phyloP scores from a whole-genome alignment of 805 yeast genomes.

The Tetrapisispora iriomotensis region DNA sequence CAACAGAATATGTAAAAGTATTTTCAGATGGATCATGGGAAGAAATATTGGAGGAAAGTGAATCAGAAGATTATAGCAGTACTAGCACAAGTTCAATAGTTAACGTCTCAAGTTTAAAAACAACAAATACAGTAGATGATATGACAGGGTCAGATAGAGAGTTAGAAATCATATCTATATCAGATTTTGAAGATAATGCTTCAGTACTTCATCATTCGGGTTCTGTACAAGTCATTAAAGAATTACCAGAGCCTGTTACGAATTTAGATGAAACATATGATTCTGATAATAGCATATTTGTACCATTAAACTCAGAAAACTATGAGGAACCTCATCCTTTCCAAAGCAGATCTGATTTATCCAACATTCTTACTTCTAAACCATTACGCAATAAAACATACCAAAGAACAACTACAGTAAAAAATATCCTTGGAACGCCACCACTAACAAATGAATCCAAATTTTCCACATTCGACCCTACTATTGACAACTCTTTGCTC shows the following conservation, averaged over 20 bases:
- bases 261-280: background rate
- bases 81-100: too few species aligned
- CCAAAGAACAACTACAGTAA: background rate
- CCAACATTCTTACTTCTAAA: background rate
- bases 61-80: background rate
- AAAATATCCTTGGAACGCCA: slow-evolving; percentile 1
- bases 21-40: slow-evolving; percentile 6
- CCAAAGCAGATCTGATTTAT: too few species aligned
- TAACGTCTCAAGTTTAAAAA: too few species aligned
- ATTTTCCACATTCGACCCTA: background rate
- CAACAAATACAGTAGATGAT: too few species aligned
- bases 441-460: slow-evolving; percentile 1
- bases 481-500: background rate
- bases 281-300: background rate
- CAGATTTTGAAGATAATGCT: too few species aligned
- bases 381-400: background rate
- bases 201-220: too few species aligned
- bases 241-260: too few species aligned
- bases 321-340: too few species aligned
- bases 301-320: background rate
- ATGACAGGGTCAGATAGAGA: too few species aligned
- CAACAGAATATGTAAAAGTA: background rate
- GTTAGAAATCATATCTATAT: too few species aligned
- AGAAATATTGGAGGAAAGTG: background rate
- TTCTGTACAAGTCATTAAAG: too few species aligned